phyloP scores from a whole-genome alignment of 2,329 filamentous ascomycete species.

The Ophiognomonia clavigignenti-juglandacearum region DNA sequence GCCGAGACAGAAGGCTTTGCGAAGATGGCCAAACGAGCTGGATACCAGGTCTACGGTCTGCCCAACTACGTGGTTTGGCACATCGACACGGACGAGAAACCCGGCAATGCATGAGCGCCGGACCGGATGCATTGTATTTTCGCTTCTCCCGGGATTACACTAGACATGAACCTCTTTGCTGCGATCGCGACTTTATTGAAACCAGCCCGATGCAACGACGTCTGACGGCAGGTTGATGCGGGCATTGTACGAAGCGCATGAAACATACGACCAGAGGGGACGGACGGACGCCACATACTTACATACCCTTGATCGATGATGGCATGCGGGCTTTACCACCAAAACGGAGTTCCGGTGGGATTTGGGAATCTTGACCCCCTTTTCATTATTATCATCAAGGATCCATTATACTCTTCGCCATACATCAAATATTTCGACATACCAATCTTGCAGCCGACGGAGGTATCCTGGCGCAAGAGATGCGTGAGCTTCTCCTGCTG shows the following conservation, averaged over 20 bases:
- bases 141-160: slow-evolving; percentile 9
- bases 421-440: slow-evolving; percentile 14
- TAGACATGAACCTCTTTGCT: background rate
- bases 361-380: slow-evolving; percentile 11
- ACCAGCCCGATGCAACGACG: slow-evolving; percentile 8
- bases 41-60: slow-evolving; percentile 85
- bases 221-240: slow-evolving; percentile 15
- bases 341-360: slow-evolving; percentile 15
- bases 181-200: slow-evolving; percentile 5
- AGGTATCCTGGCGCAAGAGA: background rate
- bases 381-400: slow-evolving; percentile 10
- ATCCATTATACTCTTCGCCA: slow-evolving; percentile 9
- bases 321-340: slow-evolving; percentile 9
- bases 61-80: slow-evolving; percentile 99
- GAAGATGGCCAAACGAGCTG: slow-evolving; percentile 95
- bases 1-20: slow-evolving; percentile 98
- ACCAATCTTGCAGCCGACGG: background rate
- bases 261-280: slow-evolving; percentile 14
- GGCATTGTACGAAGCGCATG: slow-evolving; percentile 18
- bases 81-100: slow-evolving; percentile 93
- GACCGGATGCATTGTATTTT: slow-evolving; percentile 1
- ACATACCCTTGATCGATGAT: slow-evolving; percentile 12
- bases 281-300: slow-evolving; percentile 13
- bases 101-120: slow-evolving; percentile 61
- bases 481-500: no score